Evolutionary conservation across 2,329 filamentous ascomycete species (phyloP), one percentile per base, ranked within the genome.

Genomic region (Pseudogymnoascus sp.): DNA sequence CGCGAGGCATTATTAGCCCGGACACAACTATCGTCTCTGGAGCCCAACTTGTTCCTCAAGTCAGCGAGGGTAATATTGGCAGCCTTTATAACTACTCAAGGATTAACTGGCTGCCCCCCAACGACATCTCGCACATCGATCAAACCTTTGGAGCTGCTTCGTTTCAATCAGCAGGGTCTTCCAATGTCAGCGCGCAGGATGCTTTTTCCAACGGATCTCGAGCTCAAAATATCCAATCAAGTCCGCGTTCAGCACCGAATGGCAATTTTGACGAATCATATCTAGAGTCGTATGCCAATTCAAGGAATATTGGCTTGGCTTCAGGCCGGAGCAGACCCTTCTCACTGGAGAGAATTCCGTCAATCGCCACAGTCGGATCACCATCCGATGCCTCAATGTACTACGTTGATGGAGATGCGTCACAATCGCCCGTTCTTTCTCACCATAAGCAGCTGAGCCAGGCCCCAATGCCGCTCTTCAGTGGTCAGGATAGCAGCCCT

Each of bases 51-150:
- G 34, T 59, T 19, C 57, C 57, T 48, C 37, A 59, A 45, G 57
- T 59, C 7, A 59, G 57, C 37, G 57, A 59, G 18, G 57, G 57
- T 15, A 59, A 59, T 9, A 59, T 59, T 23, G 57, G 57, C 21
- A 59, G 57, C 10, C 38, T 59, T 23, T 59, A 59, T 19, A 45
- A 59, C n/a, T 59, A 59, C 23, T 59, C 57, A 26, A 59, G 45
- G 45, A 59, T 59, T 23, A 59, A 59, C 21, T 59, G 57, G 57
- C 37, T 59, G 2, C 57, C 57, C 35, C 34, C 19, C 9, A 59
- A 33, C 12, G 57, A 59, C 3, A 9, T 59, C 13, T 19, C 57
- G 0, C 57, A 48, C 10, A 34, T 48, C 5, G 30, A 59, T 48
- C 33, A 33, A 9, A 13, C 57, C 5, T 59, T 45, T 28, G 34